Conservation (phyloP, 306 rosid species). For the Medicago lupulina region DNA sequence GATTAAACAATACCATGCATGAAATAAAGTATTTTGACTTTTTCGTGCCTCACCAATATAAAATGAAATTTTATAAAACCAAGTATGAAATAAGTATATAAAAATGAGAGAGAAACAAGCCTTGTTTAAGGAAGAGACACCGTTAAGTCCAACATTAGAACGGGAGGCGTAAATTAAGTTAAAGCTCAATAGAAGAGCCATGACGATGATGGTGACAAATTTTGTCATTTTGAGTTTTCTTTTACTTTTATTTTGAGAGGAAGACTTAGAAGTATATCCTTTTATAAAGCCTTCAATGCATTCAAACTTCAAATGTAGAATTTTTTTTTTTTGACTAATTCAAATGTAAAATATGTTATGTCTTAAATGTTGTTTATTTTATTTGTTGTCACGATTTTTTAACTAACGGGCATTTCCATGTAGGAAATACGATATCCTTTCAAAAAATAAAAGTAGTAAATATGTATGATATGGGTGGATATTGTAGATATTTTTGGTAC, state of each 20-base stretch:
- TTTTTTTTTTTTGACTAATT: too few species aligned
- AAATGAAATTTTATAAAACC: too few species aligned
- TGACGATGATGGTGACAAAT: conserved; percentile 47
- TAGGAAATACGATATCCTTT: too few species aligned
- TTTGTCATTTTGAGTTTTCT: conserved; percentile 50
- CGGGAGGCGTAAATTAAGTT: conserved; percentile 52
- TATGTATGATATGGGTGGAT: too few species aligned
- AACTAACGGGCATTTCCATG: too few species aligned
- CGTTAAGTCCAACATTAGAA: conserved; percentile 26
- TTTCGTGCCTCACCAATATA: not conserved
- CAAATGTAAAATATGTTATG: too few species aligned
- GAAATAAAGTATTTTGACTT: not conserved
- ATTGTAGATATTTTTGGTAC: too few species aligned
- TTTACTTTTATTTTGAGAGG: not conserved
- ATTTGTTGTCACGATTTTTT: too few species aligned
- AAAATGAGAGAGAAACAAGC: conserved; percentile 34
- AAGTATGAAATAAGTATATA: not conserved
- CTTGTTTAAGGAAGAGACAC: not conserved
- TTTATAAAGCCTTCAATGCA: too few species aligned
- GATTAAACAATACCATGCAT: not conserved
- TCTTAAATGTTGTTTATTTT: too few species aligned
- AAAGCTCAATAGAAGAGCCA: conserved; percentile 57
- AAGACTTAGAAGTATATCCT: not conserved
- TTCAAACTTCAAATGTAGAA: too few species aligned
- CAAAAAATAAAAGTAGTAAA: too few species aligned